Base-by-base conservation (phyloP, 805 yeast species). In the Priceomyces carsonii region DNA sequence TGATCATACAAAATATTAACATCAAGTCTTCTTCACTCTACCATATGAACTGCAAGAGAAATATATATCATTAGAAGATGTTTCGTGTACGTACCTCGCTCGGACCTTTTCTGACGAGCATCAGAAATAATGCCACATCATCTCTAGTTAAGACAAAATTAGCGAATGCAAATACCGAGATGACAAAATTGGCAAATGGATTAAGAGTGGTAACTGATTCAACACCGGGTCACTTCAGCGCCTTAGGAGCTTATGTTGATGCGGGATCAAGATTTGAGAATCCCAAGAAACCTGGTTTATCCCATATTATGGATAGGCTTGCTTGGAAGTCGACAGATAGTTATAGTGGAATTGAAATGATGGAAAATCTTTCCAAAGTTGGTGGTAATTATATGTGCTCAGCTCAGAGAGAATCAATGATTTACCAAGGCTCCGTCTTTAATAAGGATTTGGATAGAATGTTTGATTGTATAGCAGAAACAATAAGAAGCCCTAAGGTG, bases 381-480 rank as follows among this genome's bases (percentile, higher is more conserved):
- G 99, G 99, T 32, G 99, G 98, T 9, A 91, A 89, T 58, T 89
- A 85, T 61, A 90, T 87, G 79, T 85, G 95, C 53, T 83, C 95
- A 1, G 84, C 96, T 0, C 85, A 95, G 6, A 74, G 99, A 53
- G 99, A 93, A 59, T 77, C 95, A 3, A 73, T 91, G 68, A 78
- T 91, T 65, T 93, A 93, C 60, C 98, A 93, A 61, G 95, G 97
- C 1, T 82, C 95, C 3, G 95, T 89, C 1, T 91, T 93, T 73
- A 90, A 90, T 56, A 71, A 73, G 29, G 96, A 90, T 53, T 80
- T 84, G 7, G 91, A 79, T 25, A 68, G 71, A 45, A 88, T 93
- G 95, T 77, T 85, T 44, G 74, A 75, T 29, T 68, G 87, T 29
- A 67, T 93, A 48, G 66, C 86, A 17, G 90, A 89, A 45, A 87